Evolutionary conservation across 805 yeast genomes (phyloP).

Genomic region (Cyberlindnera lachancei): DNA sequence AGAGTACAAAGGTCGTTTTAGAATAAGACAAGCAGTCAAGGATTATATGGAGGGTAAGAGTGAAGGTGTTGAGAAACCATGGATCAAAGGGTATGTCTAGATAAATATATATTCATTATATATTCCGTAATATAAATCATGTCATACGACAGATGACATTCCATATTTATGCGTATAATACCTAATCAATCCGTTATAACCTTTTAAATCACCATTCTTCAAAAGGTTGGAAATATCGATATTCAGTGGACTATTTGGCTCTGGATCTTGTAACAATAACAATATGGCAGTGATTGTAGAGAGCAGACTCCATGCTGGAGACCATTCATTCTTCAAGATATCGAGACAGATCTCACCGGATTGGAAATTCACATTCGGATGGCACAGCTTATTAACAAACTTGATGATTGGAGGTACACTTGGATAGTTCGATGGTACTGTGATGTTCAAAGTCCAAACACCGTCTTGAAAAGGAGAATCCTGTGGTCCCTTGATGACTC

Average conservation of each 20-base stretch:
- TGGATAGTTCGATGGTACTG: slow-evolving; percentile 46
- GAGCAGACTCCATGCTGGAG: slow-evolving; percentile 66
- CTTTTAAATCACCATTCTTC: slow-evolving; percentile 38
- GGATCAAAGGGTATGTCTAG: slow-evolving; percentile 1
- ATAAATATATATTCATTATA: too few species aligned
- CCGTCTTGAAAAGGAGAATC: slow-evolving; percentile 48
- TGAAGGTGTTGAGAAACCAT: slow-evolving; percentile 1
- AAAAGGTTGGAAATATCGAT: slow-evolving; percentile 59
- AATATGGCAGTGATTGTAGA: slow-evolving; percentile 50
- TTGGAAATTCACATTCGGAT: slow-evolving; percentile 39
- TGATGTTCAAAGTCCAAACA: slow-evolving; percentile 41
- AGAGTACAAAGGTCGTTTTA: slow-evolving; percentile 1
- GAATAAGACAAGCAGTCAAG: slow-evolving; percentile 1
- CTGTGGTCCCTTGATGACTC: slow-evolving; percentile 42
- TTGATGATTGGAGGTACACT: slow-evolving; percentile 46
- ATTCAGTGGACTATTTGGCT: slow-evolving; percentile 65
- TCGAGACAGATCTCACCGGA: slow-evolving; percentile 71
- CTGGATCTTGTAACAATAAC: slow-evolving; percentile 54
- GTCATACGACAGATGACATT: not conserved
- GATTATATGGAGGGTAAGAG: not conserved
- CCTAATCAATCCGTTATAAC: slow-evolving; percentile 34
- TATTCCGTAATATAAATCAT: too few species aligned
- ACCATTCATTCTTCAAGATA: slow-evolving; percentile 54
- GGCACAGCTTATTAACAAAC: slow-evolving; percentile 37
- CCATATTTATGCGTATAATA: slow-evolving; percentile 29